Evolutionary conservation across 805 yeast genomes (phyloP).

Genomic region (Ogataea salicorniae): DNA sequence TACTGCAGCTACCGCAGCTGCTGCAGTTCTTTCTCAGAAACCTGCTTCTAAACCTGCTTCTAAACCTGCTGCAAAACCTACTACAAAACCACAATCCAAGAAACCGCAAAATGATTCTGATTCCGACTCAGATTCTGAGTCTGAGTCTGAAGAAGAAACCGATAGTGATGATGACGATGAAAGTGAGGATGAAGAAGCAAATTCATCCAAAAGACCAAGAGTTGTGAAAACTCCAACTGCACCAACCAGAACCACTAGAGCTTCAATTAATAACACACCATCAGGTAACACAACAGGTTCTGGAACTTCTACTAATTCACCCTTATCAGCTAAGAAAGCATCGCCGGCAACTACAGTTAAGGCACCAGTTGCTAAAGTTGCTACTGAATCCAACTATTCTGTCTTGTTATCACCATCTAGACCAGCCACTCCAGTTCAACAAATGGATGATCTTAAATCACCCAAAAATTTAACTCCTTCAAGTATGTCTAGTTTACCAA

Average conservation of each 20-base stretch:
- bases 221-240: constrained; percentile 41
- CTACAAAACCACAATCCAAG: not conserved
- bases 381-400: not conserved
- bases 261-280: not conserved
- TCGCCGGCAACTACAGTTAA: not conserved
- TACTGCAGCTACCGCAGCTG: constrained; percentile 1
- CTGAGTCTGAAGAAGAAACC: constrained; percentile 19
- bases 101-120: constrained; percentile 2
- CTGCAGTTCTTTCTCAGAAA: not conserved
- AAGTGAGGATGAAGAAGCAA: constrained; percentile 19
- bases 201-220: constrained; percentile 30
- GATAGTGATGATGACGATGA: constrained; percentile 19
- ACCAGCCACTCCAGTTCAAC: not conserved
- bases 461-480: not conserved
- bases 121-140: constrained; percentile 13
- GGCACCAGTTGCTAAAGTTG: not conserved
- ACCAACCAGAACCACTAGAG: constrained; percentile 1
- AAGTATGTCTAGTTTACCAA: constrained; percentile 28
- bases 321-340: not conserved
- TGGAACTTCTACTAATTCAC: not conserved
- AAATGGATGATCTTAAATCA: not conserved
- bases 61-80: not conserved
- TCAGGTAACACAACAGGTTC: not conserved
- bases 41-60: not conserved
- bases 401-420: not conserved